Evolutionary conservation across 306 rosid species (phyloP).

Genomic region (Fragaria nilgerrensis): DNA sequence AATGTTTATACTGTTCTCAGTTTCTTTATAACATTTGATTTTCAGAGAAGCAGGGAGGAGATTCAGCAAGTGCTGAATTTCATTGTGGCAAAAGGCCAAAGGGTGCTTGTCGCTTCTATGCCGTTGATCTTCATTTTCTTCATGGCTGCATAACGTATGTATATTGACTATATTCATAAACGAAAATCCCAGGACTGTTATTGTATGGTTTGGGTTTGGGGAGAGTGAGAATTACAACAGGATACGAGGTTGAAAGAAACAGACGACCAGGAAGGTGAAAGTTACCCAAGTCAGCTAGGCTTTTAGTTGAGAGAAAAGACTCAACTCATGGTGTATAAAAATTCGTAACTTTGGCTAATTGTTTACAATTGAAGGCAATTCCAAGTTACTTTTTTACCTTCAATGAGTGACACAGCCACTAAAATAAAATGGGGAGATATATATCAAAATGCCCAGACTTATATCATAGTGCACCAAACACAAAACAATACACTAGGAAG

Average conservation of each 20-base stretch:
- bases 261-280: too few relatives aligned
- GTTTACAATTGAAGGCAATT: not conserved
- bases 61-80: not conserved
- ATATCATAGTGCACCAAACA: not conserved
- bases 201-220: too few relatives aligned
- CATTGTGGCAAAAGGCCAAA: not conserved
- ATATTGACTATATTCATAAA: not conserved
- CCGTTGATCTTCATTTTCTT: not conserved
- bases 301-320: too few relatives aligned
- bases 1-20: not conserved
- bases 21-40: not conserved
- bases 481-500: not conserved
- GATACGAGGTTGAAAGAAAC: too few relatives aligned
- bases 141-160: not conserved
- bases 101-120: not conserved
- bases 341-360: not conserved
- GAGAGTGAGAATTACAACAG: too few relatives aligned
- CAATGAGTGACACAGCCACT: not conserved
- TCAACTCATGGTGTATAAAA: not conserved
- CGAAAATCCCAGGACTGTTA: not conserved
- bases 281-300: too few relatives aligned
- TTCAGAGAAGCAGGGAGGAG: conserved; percentile 5
- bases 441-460: not conserved
- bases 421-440: not conserved
- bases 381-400: not conserved